Base-by-base conservation (phyloP, 768 basidiomycete genomes). In the Pleurotus ostreatus region DNA sequence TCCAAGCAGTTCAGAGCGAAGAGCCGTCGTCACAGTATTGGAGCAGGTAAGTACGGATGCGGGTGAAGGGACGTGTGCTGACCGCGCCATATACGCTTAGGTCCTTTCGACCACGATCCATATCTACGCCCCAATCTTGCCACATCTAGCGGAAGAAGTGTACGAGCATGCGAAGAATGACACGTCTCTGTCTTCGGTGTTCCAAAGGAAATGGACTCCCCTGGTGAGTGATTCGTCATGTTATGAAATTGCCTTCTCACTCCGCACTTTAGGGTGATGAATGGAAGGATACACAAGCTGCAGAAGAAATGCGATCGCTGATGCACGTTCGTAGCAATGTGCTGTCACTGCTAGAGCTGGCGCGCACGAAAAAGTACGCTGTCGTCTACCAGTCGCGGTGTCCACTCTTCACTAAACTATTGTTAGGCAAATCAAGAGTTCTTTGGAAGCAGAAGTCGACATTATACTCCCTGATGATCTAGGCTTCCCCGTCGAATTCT, bases 131-230 rank as follows among this genome's bases (percentile, higher is more conserved):
- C 96, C 96, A 0, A 84, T 98, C 23, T 75, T 92, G 2, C 96
- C 96, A 7, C 90, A 96, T 65, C 80, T 97, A 4, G 89, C 92
- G 0, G 94, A 97, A 70, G 96, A 98, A 68, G 83, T 95, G 55
- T 79, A 90, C 62, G 76, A 80, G 25, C 71, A 75, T 20, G 61
- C 68, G 67, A 43, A 40, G 15, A 15, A 40, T 15, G 67, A 71
- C 46, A 61, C 65, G 4, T 65, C 74, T 26, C 66, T 61, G 0
- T 67, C 65, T 0, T 94, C 92, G 0, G 78, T 91, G n/a, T 96
- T 94, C 63, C 73, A 74, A 58, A 76, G 73, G 2, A 73, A 71
- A n/a, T 96, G 94, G 94, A 65, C 61, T 44, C 78, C 83, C 20
- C 63, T 91, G 58, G 94, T 92, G 62, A 34, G 85, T 11, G 30